Percentiles rank a stretch among this genome's conserved stretches.
Conservation (phyloP, 2,329 filamentous ascomycete genomes). For the Furcasterigmium sp. region DNA sequence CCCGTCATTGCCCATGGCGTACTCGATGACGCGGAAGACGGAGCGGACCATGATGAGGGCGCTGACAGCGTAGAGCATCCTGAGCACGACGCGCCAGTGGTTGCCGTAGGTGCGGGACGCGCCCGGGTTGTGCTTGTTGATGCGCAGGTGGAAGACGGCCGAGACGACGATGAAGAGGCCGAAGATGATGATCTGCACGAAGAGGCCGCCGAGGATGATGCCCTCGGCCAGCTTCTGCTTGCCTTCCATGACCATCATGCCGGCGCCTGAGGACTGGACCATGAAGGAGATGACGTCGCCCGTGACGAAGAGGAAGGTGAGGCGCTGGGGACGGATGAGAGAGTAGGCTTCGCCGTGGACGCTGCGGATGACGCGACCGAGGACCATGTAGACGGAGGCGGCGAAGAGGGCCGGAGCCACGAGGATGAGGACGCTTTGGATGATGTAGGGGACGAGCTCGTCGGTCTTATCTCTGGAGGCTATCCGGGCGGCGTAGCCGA, state of each 20-base stretch:
- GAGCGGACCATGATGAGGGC: constrained; percentile 32
- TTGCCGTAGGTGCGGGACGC: constrained; percentile 12
- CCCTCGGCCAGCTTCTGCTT: constrained; percentile 30
- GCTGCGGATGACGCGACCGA: constrained; percentile 32
- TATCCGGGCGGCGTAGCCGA: constrained; percentile 9
- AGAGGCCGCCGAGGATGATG: constrained; percentile 45
- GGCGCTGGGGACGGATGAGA: constrained; percentile 32
- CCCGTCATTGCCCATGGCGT: constrained; percentile 25
- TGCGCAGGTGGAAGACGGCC: constrained; percentile 36
- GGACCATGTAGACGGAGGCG: constrained; percentile 39
- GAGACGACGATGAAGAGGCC: constrained; percentile 45
- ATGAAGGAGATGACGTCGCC: constrained; percentile 41
- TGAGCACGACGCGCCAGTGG: constrained; percentile 22
- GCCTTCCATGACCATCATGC: constrained; percentile 9
- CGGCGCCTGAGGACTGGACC: constrained; percentile 16
- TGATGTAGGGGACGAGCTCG: constrained; percentile 26
- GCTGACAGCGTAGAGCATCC: constrained; percentile 17
- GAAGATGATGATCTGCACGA: constrained; percentile 53
- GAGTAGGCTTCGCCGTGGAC: constrained; percentile 31
- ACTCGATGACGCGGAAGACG: constrained; percentile 35
- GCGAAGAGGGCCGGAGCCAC: constrained; percentile 35
- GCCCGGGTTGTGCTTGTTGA: constrained; percentile 26
- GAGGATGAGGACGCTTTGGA: constrained; percentile 28
- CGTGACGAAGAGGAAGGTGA: constrained; percentile 44
- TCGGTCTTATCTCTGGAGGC: constrained; percentile 15